Evolutionary conservation across 2,329 filamentous ascomycete genomes (phyloP), one percentile per base, ranked within the genome.

Genomic region (Ophiostoma ulmi): DNA sequence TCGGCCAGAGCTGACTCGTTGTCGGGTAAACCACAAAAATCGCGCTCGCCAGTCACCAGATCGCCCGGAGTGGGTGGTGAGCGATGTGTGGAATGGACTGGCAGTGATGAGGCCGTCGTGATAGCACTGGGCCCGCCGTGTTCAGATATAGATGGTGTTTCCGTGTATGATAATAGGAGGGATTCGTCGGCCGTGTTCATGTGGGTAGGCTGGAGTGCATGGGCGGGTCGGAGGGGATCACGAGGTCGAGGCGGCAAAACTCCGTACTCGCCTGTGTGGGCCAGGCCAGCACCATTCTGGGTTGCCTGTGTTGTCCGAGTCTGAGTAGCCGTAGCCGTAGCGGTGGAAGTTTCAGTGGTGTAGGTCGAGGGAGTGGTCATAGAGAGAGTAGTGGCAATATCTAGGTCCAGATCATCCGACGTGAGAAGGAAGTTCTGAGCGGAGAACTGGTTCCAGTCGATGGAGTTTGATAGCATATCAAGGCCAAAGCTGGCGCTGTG

Each of bases 391-490:
- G 71, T 65, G 1, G 70, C 65, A 38, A 73, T 39, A 22, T 63
- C 66, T 26, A 68, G 66, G 14, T 70, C 70, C 14, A 74, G 55
- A 22, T 71, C 72, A 61, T 72, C 72, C 3, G 72, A 70, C 10
- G 36, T 39, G 58, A 71, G 44, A 1, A 71, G 41, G 13, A 31
- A 31, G 38, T 66, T 68, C 22, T 71, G 55, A 65, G 68, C 68
- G 6, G 70, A 69, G 3, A 41, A 13, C 26, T 69, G 36, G 3
- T 61, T 14, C 73, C 73, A 74, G 68, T 74, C 72, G 13, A 72
- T 71, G 1, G 70, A 69, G 66, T 72, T 69, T 1, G 64, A 17
- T 11, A 72, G 20, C 55, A 69, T 39, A 65, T 63, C 65, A 52
- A 72, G 68, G 52, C 41, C 63, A 10, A 67, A 14, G 26, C 61